These are phyloP conservation scores for Huntiella savannae DNA, from an alignment of 2,329 filamentous ascomycete genomes.

Conservation along the genomic window DNA sequence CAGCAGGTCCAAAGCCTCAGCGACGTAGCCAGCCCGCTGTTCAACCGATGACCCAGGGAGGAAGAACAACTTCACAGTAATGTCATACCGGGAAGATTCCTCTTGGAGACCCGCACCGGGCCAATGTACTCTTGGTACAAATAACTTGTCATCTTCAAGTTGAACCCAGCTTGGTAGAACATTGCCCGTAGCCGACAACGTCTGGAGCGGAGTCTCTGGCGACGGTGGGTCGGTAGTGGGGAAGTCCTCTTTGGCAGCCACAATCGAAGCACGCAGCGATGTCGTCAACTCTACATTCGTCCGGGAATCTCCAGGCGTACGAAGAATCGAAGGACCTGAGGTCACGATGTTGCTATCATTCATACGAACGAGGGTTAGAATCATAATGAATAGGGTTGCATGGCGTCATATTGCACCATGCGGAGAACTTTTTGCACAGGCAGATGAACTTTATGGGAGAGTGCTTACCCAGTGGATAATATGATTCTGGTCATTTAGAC, in stretches of 20 bases:
- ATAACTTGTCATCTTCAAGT: constrained; percentile 37
- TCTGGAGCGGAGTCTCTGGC: constrained; percentile 14
- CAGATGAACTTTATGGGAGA: too few species aligned
- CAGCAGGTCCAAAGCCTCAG: constrained; percentile 64
- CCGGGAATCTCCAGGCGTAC: constrained; percentile 56
- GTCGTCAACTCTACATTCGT: constrained; percentile 89
- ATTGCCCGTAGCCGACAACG: constrained; percentile 14
- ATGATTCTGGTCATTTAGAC: too few species aligned
- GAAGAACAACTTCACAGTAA: constrained; percentile 91
- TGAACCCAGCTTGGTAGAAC: constrained; percentile 46
- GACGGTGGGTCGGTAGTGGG: neutral
- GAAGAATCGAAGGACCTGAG: constrained; percentile 64
- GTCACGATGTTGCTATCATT: constrained; percentile 53
- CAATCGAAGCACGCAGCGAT: constrained; percentile 68
- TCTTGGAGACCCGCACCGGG: constrained; percentile 53
- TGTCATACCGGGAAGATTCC: constrained; percentile 71
- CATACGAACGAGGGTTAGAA: too few species aligned
- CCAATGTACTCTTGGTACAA: constrained; percentile 63
- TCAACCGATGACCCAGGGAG: constrained; percentile 49
- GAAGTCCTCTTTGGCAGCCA: constrained; percentile 49
- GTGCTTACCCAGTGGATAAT: too few species aligned
- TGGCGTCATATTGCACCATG: too few species aligned
- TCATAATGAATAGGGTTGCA: neutral
- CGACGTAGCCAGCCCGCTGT: constrained; percentile 48
- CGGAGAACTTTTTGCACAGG: too few species aligned